A percentile compares a stretch with the other conserved stretches of the same genome.
Conservation (phyloP, 345 rosid genomes). For the Arabis hirsuta region DNA sequence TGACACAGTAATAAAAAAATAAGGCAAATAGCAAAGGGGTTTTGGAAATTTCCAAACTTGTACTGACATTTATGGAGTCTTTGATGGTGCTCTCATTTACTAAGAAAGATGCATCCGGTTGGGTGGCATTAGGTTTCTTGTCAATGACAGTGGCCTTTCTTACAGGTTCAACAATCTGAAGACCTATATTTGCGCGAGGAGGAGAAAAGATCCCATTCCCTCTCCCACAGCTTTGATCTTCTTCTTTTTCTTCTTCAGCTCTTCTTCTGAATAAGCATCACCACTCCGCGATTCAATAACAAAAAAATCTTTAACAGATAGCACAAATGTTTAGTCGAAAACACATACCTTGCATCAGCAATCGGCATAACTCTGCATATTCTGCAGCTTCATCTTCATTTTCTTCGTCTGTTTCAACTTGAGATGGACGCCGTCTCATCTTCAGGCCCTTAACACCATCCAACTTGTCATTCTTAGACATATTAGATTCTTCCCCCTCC, state of each 20-base stretch:
- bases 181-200: conserved; percentile 49
- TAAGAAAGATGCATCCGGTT: conserved; percentile 48
- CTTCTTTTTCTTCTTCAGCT: conserved; percentile 82
- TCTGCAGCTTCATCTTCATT: conserved; percentile 97
- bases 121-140: conserved; percentile 50
- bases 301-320: conserved; percentile 11
- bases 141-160: conserved; percentile 58
- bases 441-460: conserved; percentile 91
- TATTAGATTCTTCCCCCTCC: conserved; percentile 71
- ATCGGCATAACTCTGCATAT: conserved; percentile 82
- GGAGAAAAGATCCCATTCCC: conserved; percentile 52
- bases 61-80: conserved; percentile 68
- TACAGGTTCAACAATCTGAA: conserved; percentile 52
- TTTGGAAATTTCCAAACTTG: conserved; percentile 10
- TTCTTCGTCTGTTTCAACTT: conserved; percentile 87
- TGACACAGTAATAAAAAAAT: conserved; percentile 15
- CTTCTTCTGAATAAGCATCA: conserved; percentile 59
- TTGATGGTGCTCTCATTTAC: conserved; percentile 49
- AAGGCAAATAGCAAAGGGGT: neutral
- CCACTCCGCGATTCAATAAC: conserved; percentile 23
- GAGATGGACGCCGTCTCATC: conserved; percentile 84
- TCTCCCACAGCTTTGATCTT: conserved; percentile 54
- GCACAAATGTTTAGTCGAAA: conserved; percentile 29
- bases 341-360: conserved; percentile 92
- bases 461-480: conserved; percentile 64